Percentiles rank a stretch among this genome's conserved stretches.
phyloP scores from a whole-genome alignment of 495 filamentous ascomycete genomes.

The Pyrenopolyporus hunteri region DNA sequence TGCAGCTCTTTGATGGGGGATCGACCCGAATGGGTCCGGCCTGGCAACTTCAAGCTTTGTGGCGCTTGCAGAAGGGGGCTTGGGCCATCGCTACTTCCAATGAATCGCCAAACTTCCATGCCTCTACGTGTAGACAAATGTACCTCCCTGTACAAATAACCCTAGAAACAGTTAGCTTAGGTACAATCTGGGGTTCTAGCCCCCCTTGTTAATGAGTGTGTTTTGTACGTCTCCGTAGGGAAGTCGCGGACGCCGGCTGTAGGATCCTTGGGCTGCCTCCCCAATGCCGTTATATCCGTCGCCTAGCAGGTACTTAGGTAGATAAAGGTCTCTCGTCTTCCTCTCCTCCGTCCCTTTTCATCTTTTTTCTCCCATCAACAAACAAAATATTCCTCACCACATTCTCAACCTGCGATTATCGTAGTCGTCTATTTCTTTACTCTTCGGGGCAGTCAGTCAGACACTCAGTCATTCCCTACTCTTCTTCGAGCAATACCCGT shows the following conservation, averaged over 20 bases:
- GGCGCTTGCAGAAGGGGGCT: constrained; percentile 13
- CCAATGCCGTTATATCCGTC: constrained; percentile 34
- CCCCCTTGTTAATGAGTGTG: background rate
- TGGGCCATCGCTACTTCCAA: constrained; percentile 15
- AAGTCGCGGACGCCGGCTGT: background rate
- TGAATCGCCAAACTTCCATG: constrained; percentile 20
- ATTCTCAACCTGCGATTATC: background rate
- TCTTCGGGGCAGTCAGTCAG: constrained; percentile 1
- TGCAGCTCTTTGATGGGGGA: background rate
- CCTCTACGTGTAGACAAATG: constrained; percentile 10
- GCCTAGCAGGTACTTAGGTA: background rate
- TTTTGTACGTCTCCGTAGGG: constrained; percentile 2
- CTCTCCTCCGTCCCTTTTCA: background rate
- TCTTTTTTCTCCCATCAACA: too few relatives aligned
- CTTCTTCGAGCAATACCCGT: constrained; percentile 2
- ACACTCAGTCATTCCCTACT: background rate
- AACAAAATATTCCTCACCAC: constrained; percentile 15
- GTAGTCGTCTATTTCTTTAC: constrained; percentile 17
- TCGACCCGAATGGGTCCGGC: background rate
- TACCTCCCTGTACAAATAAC: background rate
- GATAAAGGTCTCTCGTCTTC: constrained; percentile 13
- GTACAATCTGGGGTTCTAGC: background rate
- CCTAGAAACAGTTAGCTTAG: constrained; percentile 2
- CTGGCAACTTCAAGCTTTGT: constrained; percentile 21
- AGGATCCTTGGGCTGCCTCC: constrained; percentile 19